phyloP scores from a whole-genome alignment of 202 grass and related monocot species.

The Saccharum hybrid region DNA sequence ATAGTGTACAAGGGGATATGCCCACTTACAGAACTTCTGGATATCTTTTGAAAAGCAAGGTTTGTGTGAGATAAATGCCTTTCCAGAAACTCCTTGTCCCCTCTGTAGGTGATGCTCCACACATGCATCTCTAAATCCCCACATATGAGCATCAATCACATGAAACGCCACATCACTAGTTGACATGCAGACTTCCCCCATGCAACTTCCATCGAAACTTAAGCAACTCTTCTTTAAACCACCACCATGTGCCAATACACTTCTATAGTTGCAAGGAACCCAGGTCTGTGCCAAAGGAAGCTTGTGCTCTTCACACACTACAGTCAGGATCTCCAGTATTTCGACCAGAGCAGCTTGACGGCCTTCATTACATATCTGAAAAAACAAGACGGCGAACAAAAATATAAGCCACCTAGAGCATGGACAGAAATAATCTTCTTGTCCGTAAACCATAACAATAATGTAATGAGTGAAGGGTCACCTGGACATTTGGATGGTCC shows the following conservation, averaged over 20 bases:
- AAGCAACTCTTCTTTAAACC: conserved; percentile 83
- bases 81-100: conserved; percentile 85
- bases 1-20: conserved; percentile 94
- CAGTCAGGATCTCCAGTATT: conserved; percentile 82
- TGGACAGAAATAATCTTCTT: no score
- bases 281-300: conserved; percentile 96
- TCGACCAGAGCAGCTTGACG: conserved; percentile 88
- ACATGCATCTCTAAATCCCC: conserved; percentile 96
- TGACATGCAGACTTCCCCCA: conserved; percentile 91
- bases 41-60: conserved; percentile 83
- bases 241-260: conserved; percentile 82
- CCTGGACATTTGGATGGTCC: no score
- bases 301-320: conserved; percentile 82
- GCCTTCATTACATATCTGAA: conserved; percentile 96
- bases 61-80: conserved; percentile 62
- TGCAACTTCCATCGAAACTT: conserved; percentile 91
- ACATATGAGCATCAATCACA: conserved; percentile 76
- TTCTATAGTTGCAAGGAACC: conserved; percentile 85
- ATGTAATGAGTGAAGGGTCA: no score
- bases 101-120: conserved; percentile 91
- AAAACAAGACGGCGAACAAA: no score
- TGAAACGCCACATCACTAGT: conserved; percentile 90
- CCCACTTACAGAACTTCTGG: conserved; percentile 67
- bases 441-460: no score
- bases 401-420: no score